Evolutionary conservation across 2,329 filamentous ascomycete genomes (phyloP).

Genomic region (Ophiostoma montium): DNA sequence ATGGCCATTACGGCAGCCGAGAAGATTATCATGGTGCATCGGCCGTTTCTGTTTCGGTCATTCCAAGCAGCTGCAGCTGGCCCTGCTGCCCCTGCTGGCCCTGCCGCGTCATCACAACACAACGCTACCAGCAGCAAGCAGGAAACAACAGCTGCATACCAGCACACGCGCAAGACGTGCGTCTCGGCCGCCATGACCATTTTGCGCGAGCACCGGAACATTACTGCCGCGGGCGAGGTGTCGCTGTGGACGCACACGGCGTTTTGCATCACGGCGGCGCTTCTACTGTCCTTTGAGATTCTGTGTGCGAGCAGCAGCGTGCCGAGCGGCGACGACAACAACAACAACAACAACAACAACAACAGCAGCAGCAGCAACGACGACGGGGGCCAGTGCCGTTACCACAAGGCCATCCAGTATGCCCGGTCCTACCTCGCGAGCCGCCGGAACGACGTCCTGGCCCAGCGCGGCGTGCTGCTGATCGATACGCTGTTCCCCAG

Average conservation of each 20-base stretch:
- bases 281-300: slow-evolving; percentile 16
- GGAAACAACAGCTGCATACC: slow-evolving; percentile 11
- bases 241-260: slow-evolving; percentile 18
- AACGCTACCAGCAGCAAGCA: not conserved
- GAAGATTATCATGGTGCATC: slow-evolving; percentile 27
- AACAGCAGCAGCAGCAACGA: not conserved
- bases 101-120: not conserved
- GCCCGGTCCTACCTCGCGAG: slow-evolving; percentile 11
- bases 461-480: slow-evolving; percentile 14
- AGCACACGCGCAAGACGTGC: slow-evolving; percentile 20
- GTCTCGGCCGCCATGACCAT: slow-evolving; percentile 24
- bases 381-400: slow-evolving; percentile 8
- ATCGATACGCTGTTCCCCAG: slow-evolving; percentile 12
- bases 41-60: slow-evolving; percentile 21
- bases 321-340: not conserved
- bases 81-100: too few species aligned
- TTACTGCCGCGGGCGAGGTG: slow-evolving; percentile 11
- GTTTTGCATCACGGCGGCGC: slow-evolving; percentile 16
- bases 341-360: not conserved
- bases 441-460: slow-evolving; percentile 13
- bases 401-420: slow-evolving; percentile 8
- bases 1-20: slow-evolving; percentile 25
- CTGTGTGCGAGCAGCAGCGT: slow-evolving; percentile 4
- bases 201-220: slow-evolving; percentile 16
- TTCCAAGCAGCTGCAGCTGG: slow-evolving; percentile 17